Conservation (phyloP, 75 land plant genomes). For the Chamaecyparis obtusa region DNA sequence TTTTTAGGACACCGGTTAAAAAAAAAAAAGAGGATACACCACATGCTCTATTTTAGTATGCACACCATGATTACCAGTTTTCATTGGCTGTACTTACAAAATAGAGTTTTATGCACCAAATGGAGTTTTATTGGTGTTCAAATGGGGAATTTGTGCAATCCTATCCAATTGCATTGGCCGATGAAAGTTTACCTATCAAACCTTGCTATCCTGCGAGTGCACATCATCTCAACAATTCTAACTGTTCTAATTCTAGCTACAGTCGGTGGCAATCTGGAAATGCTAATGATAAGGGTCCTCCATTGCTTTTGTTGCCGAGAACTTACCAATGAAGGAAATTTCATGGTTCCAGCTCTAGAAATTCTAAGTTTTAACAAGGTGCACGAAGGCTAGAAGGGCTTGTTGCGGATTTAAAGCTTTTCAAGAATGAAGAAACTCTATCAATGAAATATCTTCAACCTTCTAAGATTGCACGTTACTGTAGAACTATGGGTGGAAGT, state of each 20-base stretch:
- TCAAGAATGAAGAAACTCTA: conserved; percentile 74
- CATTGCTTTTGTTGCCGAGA: conserved; percentile 44
- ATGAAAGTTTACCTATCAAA: no score
- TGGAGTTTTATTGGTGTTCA: no score
- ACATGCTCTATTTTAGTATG: no score
- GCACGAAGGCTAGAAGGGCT: conserved; percentile 45
- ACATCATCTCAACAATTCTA: conserved; percentile 21
- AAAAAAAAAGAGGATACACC: no score
- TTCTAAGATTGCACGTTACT: conserved; percentile 75
- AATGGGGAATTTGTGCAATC: no score
- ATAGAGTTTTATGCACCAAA: no score
- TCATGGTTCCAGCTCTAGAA: conserved; percentile 29
- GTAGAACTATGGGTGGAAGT: conserved; percentile 68
- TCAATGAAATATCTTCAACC: conserved; percentile 63
- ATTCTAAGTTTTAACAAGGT: conserved; percentile 17
- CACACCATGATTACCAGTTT: no score
- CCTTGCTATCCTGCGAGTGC: conserved; percentile 16
- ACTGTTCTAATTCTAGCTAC: conserved; percentile 34
- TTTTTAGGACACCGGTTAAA: no score
- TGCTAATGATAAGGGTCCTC: conserved; percentile 41
- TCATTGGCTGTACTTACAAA: no score
- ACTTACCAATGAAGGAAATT: conserved; percentile 38
- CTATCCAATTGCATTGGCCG: no score
- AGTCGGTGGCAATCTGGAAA: conserved; percentile 41
- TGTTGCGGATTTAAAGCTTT: conserved; percentile 82